Percentiles rank a stretch among this genome's conserved stretches.
Conservation (phyloP, 768 basidiomycete genomes). For the Suillus decipiens region DNA sequence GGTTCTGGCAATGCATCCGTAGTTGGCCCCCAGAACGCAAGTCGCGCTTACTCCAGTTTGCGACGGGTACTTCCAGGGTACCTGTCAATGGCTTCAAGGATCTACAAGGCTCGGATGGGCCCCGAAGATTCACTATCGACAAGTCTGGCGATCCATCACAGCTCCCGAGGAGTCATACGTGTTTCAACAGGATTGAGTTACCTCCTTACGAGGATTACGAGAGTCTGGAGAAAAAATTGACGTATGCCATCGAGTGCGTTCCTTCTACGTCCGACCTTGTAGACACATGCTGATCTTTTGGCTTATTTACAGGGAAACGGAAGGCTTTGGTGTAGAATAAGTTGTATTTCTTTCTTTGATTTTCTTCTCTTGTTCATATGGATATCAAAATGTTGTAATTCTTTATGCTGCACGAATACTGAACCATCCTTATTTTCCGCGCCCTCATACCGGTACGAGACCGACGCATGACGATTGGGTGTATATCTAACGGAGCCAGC, state of each 20-base stretch:
- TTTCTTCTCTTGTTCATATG: conserved; percentile 8
- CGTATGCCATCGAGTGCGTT: conserved; percentile 80
- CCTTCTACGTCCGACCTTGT: conserved; percentile 3
- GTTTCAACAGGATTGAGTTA: conserved; percentile 88
- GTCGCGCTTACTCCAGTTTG: conserved; percentile 84
- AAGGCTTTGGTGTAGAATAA: conserved; percentile 72
- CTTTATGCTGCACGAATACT: background rate
- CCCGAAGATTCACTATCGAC: conserved; percentile 91
- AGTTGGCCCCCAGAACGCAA: conserved; percentile 91
- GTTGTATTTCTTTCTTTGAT: conserved; percentile 12
- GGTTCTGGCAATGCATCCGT: conserved; percentile 94
- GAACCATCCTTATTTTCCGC: too few species aligned
- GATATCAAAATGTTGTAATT: conserved; percentile 6
- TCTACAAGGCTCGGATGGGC: conserved; percentile 90
- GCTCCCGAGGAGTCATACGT: conserved; percentile 89
- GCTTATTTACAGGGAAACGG: conserved; percentile 58
- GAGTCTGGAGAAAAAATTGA: conserved; percentile 82
- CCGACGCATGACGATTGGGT: background rate
- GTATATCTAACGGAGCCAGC: background rate
- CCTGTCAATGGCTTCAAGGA: conserved; percentile 96
- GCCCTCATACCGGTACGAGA: background rate
- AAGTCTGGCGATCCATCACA: conserved; percentile 90
- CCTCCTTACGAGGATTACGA: conserved; percentile 90
- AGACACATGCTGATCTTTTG: conserved; percentile 11
- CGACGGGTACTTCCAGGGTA: conserved; percentile 81